Base-by-base conservation (phyloP, 768 basidiomycete genomes). In the Podaxis pistillaris region DNA sequence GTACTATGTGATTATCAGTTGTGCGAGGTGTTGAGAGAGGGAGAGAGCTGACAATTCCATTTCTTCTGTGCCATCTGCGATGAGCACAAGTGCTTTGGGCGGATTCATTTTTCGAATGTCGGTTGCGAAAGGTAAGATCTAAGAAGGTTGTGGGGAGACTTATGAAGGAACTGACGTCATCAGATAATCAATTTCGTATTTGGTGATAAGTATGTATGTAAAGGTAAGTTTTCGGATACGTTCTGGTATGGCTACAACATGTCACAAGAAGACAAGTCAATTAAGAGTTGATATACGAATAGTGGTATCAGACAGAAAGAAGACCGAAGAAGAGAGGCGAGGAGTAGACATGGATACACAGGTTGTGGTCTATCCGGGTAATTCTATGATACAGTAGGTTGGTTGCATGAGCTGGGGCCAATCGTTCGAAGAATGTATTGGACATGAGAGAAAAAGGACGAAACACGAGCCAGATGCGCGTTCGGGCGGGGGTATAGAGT, bases 11-110 rank as follows among this genome's bases (percentile, higher is more conserved):
- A 24, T 46, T 44, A 65, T 41, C 19, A 9, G 50, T 53, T 41
- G n/a, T 59, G 24, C 56, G 41, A 36, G 28, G 13, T 26, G 5
- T 47, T 44, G 38, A 52, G 40, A 51, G 40, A 33, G 38, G 59
- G 33, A 41, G 13, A 49, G 15, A 17, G 69, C 86, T 67, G 69
- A 90, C 91, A 93, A 93, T 74, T 93, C 91, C 87, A 92, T 93
- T 75, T 94, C 92, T 71, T 94, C 92, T 1, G 92, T 93, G 12
- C 92, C 92, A 69, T 93, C 83, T 17, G 91, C 88, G 28, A 94
- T 83, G 24, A 94, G 77, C 52, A 94, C 80, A 22, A 92, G 76
- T 5, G 89, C 92, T 40, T 86, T 84, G 9, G 82, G 76, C 79
- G 80, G 33, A 33, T 33, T 33, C 33, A 33, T 33, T 33, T 33